Conservation (phyloP, 495 filamentous ascomycete genomes). For the Penicillium longicatenatum region DNA sequence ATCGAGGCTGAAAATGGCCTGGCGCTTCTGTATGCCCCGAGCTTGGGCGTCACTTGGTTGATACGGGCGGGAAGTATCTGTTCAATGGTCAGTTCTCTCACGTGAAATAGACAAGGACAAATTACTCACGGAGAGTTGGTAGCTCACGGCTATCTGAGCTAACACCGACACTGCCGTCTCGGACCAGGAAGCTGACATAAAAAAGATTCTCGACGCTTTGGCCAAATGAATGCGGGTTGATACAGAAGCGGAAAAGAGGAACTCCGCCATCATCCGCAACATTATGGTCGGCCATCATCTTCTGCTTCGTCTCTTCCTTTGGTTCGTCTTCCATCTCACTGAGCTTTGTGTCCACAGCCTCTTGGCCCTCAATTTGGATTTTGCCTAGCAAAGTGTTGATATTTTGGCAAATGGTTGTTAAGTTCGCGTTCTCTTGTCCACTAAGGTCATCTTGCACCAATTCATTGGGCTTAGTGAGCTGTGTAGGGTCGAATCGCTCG, state of each 20-base stretch:
- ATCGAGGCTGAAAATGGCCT: slow-evolving; percentile 83
- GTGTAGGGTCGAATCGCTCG: slow-evolving; percentile 61
- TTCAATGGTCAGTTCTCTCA: slow-evolving; percentile 31
- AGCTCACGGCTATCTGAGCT: slow-evolving; percentile 62
- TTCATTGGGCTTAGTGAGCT: slow-evolving; percentile 71
- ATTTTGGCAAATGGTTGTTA: slow-evolving; percentile 68
- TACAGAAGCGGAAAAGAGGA: slow-evolving; percentile 76
- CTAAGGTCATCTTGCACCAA: slow-evolving; percentile 70
- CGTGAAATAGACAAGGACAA: background rate
- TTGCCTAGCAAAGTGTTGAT: slow-evolving; percentile 53
- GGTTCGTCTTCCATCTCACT: slow-evolving; percentile 24
- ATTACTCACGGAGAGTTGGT: slow-evolving; percentile 70
- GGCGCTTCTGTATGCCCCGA: slow-evolving; percentile 63
- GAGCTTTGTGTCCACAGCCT: slow-evolving; percentile 33
- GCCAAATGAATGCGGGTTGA: slow-evolving; percentile 88
- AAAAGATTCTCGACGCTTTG: slow-evolving; percentile 98
- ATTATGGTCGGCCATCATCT: slow-evolving; percentile 54
- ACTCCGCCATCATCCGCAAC: slow-evolving; percentile 66
- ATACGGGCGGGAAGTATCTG: slow-evolving; percentile 44
- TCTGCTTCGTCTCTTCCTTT: slow-evolving; percentile 33
- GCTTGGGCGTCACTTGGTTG: slow-evolving; percentile 47
- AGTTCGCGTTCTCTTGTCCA: slow-evolving; percentile 69
- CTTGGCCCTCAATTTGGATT: slow-evolving; percentile 37
- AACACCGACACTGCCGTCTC: slow-evolving; percentile 76
- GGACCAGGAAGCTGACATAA: slow-evolving; percentile 91